Conservation (phyloP, 768 basidiomycete genomes). For the Termitomyces eurrhizus region DNA sequence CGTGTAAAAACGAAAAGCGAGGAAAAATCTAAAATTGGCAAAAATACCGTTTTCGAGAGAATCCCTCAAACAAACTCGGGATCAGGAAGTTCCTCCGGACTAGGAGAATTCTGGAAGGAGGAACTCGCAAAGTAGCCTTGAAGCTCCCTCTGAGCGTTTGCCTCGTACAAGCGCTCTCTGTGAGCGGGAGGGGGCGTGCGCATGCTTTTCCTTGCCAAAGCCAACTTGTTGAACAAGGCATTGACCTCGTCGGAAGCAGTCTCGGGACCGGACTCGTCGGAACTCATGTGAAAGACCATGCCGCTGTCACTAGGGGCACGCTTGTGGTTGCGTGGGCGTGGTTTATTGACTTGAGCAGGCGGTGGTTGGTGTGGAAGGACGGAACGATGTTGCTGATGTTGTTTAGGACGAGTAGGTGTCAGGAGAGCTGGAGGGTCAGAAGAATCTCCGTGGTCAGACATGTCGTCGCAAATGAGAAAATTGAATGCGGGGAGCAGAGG, state of each 20-base stretch:
- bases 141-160: slow-evolving; percentile 29
- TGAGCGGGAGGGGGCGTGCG: slow-evolving; percentile 11
- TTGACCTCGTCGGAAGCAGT: slow-evolving; percentile 36
- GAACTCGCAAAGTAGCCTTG: slow-evolving; percentile 71
- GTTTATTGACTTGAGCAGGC: slow-evolving; percentile 9
- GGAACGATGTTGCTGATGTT: slow-evolving; percentile 31
- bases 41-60: slow-evolving; percentile 2
- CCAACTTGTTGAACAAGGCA: slow-evolving; percentile 16
- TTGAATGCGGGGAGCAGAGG: slow-evolving; percentile 20
- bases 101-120: slow-evolving; percentile 82
- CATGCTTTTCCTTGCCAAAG: slow-evolving; percentile 2
- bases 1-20: background rate
- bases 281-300: slow-evolving; percentile 64
- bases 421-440: slow-evolving; percentile 14
- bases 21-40: slow-evolving; percentile 9
- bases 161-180: slow-evolving; percentile 27
- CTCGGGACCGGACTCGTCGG: slow-evolving; percentile 45
- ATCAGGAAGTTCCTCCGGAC: slow-evolving; percentile 75
- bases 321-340: slow-evolving; percentile 38
- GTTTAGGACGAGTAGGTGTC: slow-evolving; percentile 49
- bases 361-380: slow-evolving; percentile 52
- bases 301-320: slow-evolving; percentile 66
- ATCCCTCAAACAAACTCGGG: slow-evolving; percentile 50
- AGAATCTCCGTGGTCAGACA: slow-evolving; percentile 30
- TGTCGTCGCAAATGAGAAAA: slow-evolving; percentile 74